These are phyloP conservation scores for Suillus tomentosus DNA, from an alignment of 768 basidiomycete species.

Conservation along the genomic window DNA sequence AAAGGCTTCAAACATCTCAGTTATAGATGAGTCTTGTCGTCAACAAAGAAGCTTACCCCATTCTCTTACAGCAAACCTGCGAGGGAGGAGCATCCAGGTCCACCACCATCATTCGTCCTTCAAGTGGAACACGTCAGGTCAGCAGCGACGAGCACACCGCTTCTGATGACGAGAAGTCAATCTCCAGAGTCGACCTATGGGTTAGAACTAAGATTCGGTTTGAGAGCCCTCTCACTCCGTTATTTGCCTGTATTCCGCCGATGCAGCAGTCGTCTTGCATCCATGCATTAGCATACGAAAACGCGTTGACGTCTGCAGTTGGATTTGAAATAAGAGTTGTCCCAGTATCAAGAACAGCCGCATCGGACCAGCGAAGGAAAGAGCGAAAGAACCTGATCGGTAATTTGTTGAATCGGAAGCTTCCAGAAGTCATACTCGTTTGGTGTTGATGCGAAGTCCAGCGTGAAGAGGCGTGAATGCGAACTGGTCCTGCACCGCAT, in stretches of 20 bases:
- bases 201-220: not conserved
- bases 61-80: too few species aligned
- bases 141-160: too few species aligned
- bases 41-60: too few species aligned
- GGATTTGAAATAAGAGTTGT: slow-evolving; percentile 60
- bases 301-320: slow-evolving; percentile 48
- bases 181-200: slow-evolving; percentile 53
- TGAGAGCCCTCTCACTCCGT: slow-evolving; percentile 36
- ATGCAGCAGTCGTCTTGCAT: slow-evolving; percentile 50
- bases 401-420: slow-evolving; percentile 46
- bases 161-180: slow-evolving; percentile 44
- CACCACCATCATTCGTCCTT: too few species aligned
- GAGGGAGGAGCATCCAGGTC: too few species aligned
- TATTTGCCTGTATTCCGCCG: slow-evolving; percentile 57
- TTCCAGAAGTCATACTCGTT: slow-evolving; percentile 60
- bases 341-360: slow-evolving; percentile 65
- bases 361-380: slow-evolving; percentile 47
- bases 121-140: too few species aligned
- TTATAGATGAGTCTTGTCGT: too few species aligned
- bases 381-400: slow-evolving; percentile 40
- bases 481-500: slow-evolving; percentile 35
- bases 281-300: slow-evolving; percentile 50
- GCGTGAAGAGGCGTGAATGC: slow-evolving; percentile 27
- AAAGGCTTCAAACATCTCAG: too few species aligned
- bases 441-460: slow-evolving; percentile 40